Evolutionary conservation across 805 yeast genomes (phyloP).

Genomic region (Wickerhamiella alocasiicola): DNA sequence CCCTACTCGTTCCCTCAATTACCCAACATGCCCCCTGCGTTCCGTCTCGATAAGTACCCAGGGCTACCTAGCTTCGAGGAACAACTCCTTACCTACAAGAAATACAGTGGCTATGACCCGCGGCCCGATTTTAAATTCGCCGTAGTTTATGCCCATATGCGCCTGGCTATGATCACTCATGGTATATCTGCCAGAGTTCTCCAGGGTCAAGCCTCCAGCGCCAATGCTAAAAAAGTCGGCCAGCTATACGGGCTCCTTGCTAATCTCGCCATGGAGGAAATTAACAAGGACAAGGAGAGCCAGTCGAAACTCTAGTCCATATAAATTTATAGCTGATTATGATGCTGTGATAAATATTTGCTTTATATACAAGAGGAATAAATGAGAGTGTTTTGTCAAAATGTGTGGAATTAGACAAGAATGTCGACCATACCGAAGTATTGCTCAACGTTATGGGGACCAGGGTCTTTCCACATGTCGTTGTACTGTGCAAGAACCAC

Average conservation of each 20-base stretch:
- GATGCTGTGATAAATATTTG: too few species aligned
- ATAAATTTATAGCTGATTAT: too few species aligned
- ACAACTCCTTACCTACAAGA: constrained; percentile 19
- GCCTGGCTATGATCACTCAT: constrained; percentile 46
- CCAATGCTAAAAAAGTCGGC: constrained; percentile 35
- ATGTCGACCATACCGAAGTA: constrained; percentile 47
- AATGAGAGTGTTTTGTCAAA: too few species aligned
- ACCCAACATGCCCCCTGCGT: not conserved
- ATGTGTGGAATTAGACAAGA: too few species aligned
- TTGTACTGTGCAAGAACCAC: constrained; percentile 66
- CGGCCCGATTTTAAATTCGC: constrained; percentile 39
- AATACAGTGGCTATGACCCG: constrained; percentile 34
- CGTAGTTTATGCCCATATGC: constrained; percentile 41
- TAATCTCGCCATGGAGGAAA: constrained; percentile 22
- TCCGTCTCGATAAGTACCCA: not conserved
- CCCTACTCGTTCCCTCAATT: constrained; percentile 37
- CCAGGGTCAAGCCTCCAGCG: constrained; percentile 43
- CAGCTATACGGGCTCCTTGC: constrained; percentile 25
- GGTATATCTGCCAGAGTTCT: constrained; percentile 47
- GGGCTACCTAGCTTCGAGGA: constrained; percentile 22
- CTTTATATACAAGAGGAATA: too few species aligned
- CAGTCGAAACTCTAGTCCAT: not conserved
- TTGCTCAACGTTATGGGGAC: constrained; percentile 76
- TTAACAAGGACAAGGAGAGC: not conserved
- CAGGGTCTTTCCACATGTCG: constrained; percentile 81